These are phyloP conservation scores for Picea glauca DNA, from an alignment of 75 land plant species.

Conservation along the genomic window DNA sequence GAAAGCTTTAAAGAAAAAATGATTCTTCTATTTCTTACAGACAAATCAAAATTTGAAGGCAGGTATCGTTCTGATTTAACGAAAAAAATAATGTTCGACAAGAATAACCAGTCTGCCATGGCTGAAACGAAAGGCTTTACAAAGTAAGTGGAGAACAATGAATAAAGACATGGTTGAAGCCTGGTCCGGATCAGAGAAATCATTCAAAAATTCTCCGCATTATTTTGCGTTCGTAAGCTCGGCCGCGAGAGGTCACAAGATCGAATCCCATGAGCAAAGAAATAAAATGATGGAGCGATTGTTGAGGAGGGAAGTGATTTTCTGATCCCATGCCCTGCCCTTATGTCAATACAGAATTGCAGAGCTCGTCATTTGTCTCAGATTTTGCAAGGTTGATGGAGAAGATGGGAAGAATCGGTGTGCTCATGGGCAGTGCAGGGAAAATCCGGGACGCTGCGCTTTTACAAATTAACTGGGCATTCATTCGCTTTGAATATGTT, in stretches of 20 bases:
- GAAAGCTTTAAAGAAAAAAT: no score
- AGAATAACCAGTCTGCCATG: neutral
- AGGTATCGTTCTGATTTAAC: neutral
- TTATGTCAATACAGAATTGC: no score
- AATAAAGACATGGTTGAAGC: neutral
- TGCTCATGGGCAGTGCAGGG: no score
- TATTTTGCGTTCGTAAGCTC: neutral
- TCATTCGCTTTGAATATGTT: no score
- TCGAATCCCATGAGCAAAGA: neutral
- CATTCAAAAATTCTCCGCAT: neutral
- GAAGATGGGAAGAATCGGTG: no score
- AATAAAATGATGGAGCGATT: neutral
- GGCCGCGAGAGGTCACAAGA: conserved; percentile 4
- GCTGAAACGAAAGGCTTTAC: neutral
- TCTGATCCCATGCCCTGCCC: neutral
- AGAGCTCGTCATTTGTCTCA: no score
- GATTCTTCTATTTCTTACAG: no score
- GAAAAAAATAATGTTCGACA: neutral
- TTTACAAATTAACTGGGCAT: no score
- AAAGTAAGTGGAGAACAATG: neutral
- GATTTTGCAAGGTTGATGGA: no score
- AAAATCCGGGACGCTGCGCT: no score
- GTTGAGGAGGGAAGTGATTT: neutral
- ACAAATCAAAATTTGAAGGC: no score
- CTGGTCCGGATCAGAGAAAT: neutral